Base-by-base conservation (phyloP, 768 basidiomycete genomes). In the Paxillus involutus region DNA sequence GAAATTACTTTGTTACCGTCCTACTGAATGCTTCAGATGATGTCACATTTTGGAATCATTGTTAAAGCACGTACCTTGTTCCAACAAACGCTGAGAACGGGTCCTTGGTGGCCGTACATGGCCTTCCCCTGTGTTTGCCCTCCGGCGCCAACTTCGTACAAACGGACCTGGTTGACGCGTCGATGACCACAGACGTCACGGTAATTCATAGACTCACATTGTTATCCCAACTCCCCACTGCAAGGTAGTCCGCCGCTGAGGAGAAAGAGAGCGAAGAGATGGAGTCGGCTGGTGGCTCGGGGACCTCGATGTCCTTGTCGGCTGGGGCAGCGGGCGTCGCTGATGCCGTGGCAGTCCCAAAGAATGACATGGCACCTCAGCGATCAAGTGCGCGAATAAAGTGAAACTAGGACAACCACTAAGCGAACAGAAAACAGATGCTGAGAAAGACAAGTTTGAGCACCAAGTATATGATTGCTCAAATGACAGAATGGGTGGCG, bases 161-260 rank as follows among this genome's bases (percentile, higher is more conserved):
- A 80, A 44, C 94, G 84, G 29, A 97, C 94, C 91, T 95, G 53
- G 10, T 49, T 51, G 44, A 49, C 36, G 62, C 42, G 51, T 65
- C 51, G 49, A 55, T 41, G 44, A 36, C 16, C 35, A 13, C 30
- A 16, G 2, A 44, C 41, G 42, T 14, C 39, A 12, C 26, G 9
- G 17, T 16, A 19, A 16, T 24, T 35, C 3, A 29, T 51, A 16
- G 16, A 17, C 83, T 41, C 60, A 94, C 94, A 71, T 91, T 91
- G 67, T 93, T 94, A 65, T 91, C 90, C 96, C 96, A 98, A 61
- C 88, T 89, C 51, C 85, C 94, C 12, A 95, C 94, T 9, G 95
- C 94, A 24, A 98, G 80, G 66, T 91, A 90, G 66, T 96, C 92
- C 9, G 89, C 89, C 16, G 83, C 86, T 6, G 88, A 82, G 0